phyloP scores from a whole-genome alignment of 306 rosid genomes.

The Vigna mungo region DNA sequence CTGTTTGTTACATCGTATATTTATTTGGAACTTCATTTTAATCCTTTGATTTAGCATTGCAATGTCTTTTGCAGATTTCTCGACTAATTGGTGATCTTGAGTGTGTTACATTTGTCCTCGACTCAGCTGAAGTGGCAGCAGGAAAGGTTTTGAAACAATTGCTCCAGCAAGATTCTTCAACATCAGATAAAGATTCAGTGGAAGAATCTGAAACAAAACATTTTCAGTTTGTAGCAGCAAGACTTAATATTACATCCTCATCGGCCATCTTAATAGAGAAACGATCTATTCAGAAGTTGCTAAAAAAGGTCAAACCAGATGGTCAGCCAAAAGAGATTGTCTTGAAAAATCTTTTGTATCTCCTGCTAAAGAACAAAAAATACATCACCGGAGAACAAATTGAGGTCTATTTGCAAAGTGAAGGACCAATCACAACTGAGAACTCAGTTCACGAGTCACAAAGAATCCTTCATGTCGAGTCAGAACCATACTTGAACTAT shows the following conservation, averaged over 20 bases:
- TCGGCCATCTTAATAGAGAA: constrained; percentile 63
- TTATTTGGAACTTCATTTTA: constrained; percentile 35
- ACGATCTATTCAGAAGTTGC: constrained; percentile 68
- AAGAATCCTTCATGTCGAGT: constrained; percentile 39
- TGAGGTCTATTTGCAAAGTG: constrained; percentile 42
- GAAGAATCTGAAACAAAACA: constrained; percentile 61
- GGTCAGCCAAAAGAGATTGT: constrained; percentile 58
- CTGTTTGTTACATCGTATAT: background rate
- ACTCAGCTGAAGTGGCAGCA: constrained; percentile 75
- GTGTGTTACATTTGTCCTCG: constrained; percentile 57
- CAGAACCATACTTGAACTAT: constrained; percentile 30
- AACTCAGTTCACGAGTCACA: constrained; percentile 47
- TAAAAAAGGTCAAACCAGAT: constrained; percentile 50
- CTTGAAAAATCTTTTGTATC: constrained; percentile 64
- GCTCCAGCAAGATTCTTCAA: constrained; percentile 54
- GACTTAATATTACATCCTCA: constrained; percentile 69
- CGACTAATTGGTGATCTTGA: constrained; percentile 67
- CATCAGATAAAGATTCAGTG: constrained; percentile 55
- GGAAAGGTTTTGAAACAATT: constrained; percentile 65
- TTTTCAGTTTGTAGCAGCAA: constrained; percentile 67
- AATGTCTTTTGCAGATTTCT: constrained; percentile 69
- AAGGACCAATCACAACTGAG: constrained; percentile 46
- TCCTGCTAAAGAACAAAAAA: constrained; percentile 60
- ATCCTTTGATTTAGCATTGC: constrained; percentile 42
- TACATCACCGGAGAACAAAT: constrained; percentile 51